These are phyloP conservation scores for Penicillium hordei DNA, from an alignment of 2,329 filamentous ascomycete genomes.

Conservation along the genomic window DNA sequence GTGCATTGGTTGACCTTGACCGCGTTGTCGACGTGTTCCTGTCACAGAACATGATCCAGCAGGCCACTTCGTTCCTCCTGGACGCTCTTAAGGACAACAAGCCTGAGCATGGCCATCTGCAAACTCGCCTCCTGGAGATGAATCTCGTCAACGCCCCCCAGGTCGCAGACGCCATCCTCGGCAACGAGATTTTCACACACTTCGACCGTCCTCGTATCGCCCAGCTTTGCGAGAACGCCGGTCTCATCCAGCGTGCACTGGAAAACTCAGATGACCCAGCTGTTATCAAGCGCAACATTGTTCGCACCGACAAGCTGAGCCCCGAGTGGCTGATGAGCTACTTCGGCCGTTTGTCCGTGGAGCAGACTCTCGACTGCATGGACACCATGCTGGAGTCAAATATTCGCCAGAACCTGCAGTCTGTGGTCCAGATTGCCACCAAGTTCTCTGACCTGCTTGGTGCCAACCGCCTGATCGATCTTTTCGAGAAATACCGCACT, in stretches of 20 bases:
- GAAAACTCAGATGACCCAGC: slow-evolving; percentile 93
- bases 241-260: slow-evolving; percentile 79
- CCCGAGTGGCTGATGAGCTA: slow-evolving; percentile 88
- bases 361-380: slow-evolving; percentile 89
- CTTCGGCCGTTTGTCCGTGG: slow-evolving; percentile 92
- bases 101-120: slow-evolving; percentile 87
- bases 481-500: slow-evolving; percentile 97
- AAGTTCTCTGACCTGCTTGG: slow-evolving; percentile 97
- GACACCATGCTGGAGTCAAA: slow-evolving; percentile 96
- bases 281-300: slow-evolving; percentile 86
- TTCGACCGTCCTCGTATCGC: slow-evolving; percentile 91
- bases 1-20: slow-evolving; percentile 85
- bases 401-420: slow-evolving; percentile 93
- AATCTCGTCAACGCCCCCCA: slow-evolving; percentile 95
- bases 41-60: slow-evolving; percentile 95
- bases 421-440: slow-evolving; percentile 91
- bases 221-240: slow-evolving; percentile 87
- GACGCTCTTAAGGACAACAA: slow-evolving; percentile 94
- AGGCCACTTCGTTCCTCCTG: slow-evolving; percentile 95
- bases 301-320: slow-evolving; percentile 78
- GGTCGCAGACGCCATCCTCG: slow-evolving; percentile 94
- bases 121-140: slow-evolving; percentile 96
- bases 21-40: slow-evolving; percentile 98
- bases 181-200: slow-evolving; percentile 97
- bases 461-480: slow-evolving; percentile 80